Percentiles rank a stretch among this genome's conserved stretches.
phyloP scores from a whole-genome alignment of 495 filamentous ascomycete species.

The Lepraria neglecta region DNA sequence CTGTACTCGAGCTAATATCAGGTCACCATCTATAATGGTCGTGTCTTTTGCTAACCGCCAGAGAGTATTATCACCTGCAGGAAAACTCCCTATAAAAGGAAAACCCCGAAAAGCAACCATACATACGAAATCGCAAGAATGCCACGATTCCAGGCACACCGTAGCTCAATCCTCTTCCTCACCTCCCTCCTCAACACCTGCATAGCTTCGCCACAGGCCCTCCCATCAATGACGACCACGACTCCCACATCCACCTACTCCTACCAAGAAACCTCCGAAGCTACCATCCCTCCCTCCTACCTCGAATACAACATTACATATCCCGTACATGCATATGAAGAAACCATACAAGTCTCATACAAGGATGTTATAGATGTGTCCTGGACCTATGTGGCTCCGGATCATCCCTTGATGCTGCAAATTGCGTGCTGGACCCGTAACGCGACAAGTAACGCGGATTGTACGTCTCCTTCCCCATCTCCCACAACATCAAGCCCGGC shows the following conservation, averaged over 20 bases:
- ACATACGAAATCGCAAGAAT: too few species aligned
- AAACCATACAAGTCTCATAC: background rate
- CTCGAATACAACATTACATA: background rate
- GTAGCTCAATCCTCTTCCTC: background rate
- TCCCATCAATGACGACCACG: background rate
- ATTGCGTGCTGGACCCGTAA: constrained; percentile 14
- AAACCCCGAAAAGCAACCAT: too few species aligned
- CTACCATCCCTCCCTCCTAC: background rate
- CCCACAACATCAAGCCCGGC: too few species aligned
- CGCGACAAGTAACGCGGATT: background rate
- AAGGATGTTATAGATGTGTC: constrained; percentile 10
- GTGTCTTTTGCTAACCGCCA: too few species aligned
- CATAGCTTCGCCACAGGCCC: background rate
- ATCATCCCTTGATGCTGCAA: background rate
- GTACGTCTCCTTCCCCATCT: background rate
- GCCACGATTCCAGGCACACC: background rate
- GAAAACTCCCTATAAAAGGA: too few species aligned
- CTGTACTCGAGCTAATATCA: too few species aligned
- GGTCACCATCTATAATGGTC: too few species aligned
- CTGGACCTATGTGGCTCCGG: background rate
- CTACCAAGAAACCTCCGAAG: background rate
- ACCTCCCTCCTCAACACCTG: background rate
- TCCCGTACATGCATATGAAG: background rate
- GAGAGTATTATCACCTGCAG: too few species aligned
- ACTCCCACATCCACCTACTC: background rate